phyloP scores from a whole-genome alignment of 2,329 filamentous ascomycete species.

The Teratosphaeriaceae sp. region DNA sequence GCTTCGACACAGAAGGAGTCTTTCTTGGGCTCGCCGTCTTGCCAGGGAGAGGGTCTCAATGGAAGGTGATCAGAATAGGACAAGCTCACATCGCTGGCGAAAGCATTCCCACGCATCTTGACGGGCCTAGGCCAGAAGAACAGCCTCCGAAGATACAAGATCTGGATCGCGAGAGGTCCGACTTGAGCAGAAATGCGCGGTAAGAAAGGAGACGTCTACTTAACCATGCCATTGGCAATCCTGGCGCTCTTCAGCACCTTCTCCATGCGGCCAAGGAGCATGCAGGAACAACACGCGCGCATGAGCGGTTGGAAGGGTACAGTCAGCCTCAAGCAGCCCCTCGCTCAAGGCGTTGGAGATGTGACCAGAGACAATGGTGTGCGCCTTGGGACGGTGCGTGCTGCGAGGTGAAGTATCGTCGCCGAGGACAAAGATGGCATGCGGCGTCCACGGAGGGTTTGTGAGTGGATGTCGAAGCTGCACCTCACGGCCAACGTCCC shows the following conservation, averaged over 20 bases:
- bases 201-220: not conserved
- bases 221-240: conserved; percentile 1
- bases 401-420: too few species aligned
- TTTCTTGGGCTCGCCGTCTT: conserved; percentile 4
- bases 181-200: not conserved
- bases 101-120: conserved; percentile 3
- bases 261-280: not conserved
- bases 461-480: too few species aligned
- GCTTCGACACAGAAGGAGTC: conserved; percentile 12
- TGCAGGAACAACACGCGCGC: conserved; percentile 4
- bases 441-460: too few species aligned
- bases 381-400: too few species aligned
- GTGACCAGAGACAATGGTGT: too few species aligned
- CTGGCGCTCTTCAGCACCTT: conserved; percentile 1
- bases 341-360: too few species aligned
- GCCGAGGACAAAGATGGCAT: too few species aligned
- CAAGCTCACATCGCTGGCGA: not conserved
- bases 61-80: not conserved
- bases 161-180: too few species aligned
- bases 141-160: too few species aligned
- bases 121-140: not conserved
- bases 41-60: not conserved
- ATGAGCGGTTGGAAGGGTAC: too few species aligned
- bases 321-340: too few species aligned
- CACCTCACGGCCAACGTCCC: too few species aligned